Conservation (phyloP, 129 eudicot genomes). For the Rutidosis leptorrhynchoides region DNA sequence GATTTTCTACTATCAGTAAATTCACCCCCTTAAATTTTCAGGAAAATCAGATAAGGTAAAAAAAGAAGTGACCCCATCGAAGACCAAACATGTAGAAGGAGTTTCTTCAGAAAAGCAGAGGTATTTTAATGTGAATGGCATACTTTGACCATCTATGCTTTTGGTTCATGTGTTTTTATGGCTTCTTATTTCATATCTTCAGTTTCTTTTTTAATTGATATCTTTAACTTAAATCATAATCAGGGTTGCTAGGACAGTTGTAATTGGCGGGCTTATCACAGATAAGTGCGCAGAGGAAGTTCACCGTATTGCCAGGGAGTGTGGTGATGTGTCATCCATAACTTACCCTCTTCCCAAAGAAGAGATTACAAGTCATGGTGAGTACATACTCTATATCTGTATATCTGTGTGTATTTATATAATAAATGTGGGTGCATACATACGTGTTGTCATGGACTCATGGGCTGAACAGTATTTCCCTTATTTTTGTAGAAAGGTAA, state of each 20-base stretch:
- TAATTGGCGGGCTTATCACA: conserved; percentile 71
- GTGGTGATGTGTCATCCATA: conserved; percentile 71
- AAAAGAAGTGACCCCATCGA: conserved; percentile 26
- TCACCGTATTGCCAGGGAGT: conserved; percentile 63
- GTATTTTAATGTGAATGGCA: conserved; percentile 30
- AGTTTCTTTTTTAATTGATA: too few relatives aligned
- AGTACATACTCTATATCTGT: neutral
- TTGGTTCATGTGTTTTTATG: neutral
- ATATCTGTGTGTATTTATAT: neutral
- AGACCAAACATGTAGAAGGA: conserved; percentile 41
- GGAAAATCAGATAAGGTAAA: conserved; percentile 39
- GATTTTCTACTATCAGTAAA: conserved; percentile 4
- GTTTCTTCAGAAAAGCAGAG: conserved; percentile 70
- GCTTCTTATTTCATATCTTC: too few relatives aligned
- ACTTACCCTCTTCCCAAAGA: conserved; percentile 88
- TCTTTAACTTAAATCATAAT: conserved; percentile 32
- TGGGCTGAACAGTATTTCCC: neutral
- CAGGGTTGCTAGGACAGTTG: conserved; percentile 93
- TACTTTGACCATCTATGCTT: neutral
- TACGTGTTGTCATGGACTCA: conserved; percentile 2
- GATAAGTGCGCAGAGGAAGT: conserved; percentile 68
- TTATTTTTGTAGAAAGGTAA: neutral
- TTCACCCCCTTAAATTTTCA: conserved; percentile 20
- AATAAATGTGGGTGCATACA: neutral
- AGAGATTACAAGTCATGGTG: conserved; percentile 76